Evolutionary conservation across 345 rosid genomes (phyloP), one percentile per base, ranked within the genome.

Genomic region (Heritiera littoralis): DNA sequence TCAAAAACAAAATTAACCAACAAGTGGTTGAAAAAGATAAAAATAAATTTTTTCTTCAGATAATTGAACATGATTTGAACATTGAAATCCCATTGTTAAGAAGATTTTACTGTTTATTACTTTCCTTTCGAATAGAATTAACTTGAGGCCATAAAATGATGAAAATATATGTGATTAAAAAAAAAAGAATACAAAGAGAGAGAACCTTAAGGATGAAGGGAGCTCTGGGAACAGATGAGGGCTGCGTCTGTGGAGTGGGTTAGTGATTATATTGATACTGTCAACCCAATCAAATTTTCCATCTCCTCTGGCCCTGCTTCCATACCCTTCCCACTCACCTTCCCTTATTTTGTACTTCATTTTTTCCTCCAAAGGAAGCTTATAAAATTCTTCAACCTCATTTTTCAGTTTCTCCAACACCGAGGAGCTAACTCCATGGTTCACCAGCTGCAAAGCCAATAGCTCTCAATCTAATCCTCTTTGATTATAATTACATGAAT

Each of bases 221-320:
- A 89, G 88, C 64, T 89, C 81, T 1, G 80, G 69, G 17, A 87
- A 85, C 38, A 89, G 83, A 14, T 78, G 75, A 18, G 77, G 65
- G 40, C 63, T 83, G 69, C 88, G 83, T 4, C 79, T 75, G 64
- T 77, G 7, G 55, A 68, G 38, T 9, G 90, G 90, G 69, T 85
- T 81, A 10, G 84, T 87, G 3, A 81, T 76, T 7, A 85, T 46
- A 49, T 46, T 80, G 59, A 88, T 82, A 85, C 87, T 81, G 54
- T 89, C 90, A 7, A 79, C 83, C 92, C 92, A 89, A 45, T 89
- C 92, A 14, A 84, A 79, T 72, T 85, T 89, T 49, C 86, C 88
- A 18, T 78, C 89, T 10, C 78, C 83, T 9, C 58, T 85, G 79
- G 72, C 83, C 81, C 54, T 87, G 17, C 0, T 18, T 4, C 80